phyloP scores from a whole-genome alignment of 2,329 filamentous ascomycete species.

The Aquanectria penicillioides region DNA sequence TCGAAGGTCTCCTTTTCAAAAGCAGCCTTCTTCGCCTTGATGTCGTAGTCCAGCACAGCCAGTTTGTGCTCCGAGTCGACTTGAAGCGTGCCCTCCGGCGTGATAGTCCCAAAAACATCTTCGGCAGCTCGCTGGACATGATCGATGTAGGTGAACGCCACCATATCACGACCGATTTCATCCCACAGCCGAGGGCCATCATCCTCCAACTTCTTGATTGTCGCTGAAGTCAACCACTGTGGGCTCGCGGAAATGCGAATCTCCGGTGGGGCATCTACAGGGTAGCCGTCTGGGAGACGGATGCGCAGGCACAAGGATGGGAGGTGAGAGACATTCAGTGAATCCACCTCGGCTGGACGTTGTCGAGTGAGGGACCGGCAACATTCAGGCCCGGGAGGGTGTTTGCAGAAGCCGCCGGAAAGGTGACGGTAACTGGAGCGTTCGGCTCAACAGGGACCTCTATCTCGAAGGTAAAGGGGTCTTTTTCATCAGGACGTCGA shows the following conservation, averaged over 20 bases:
- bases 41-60: slow-evolving; percentile 81
- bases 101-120: slow-evolving; percentile 67
- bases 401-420: slow-evolving; percentile 56
- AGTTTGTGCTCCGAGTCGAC: slow-evolving; percentile 71
- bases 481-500: slow-evolving; percentile 52
- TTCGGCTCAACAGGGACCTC: slow-evolving; percentile 67
- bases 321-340: slow-evolving; percentile 64
- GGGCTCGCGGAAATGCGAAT: slow-evolving; percentile 64
- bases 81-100: slow-evolving; percentile 58
- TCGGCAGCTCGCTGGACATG: slow-evolving; percentile 68
- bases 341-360: slow-evolving; percentile 48
- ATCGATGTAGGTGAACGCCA: slow-evolving; percentile 72
- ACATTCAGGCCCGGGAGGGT: slow-evolving; percentile 25
- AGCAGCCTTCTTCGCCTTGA: slow-evolving; percentile 74
- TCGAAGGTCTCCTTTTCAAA: slow-evolving; percentile 89
- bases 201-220: slow-evolving; percentile 59
- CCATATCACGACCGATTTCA: slow-evolving; percentile 66
- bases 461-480: slow-evolving; percentile 62
- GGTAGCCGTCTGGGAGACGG: slow-evolving; percentile 67
- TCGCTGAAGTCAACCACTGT: slow-evolving; percentile 64
- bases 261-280: slow-evolving; percentile 60
- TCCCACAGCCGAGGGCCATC: slow-evolving; percentile 68
- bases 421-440: slow-evolving; percentile 65
- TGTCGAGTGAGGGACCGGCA: slow-evolving; percentile 22
- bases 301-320: slow-evolving; percentile 66